phyloP scores from a whole-genome alignment of 805 yeast species.

The Starmerella floricola region DNA sequence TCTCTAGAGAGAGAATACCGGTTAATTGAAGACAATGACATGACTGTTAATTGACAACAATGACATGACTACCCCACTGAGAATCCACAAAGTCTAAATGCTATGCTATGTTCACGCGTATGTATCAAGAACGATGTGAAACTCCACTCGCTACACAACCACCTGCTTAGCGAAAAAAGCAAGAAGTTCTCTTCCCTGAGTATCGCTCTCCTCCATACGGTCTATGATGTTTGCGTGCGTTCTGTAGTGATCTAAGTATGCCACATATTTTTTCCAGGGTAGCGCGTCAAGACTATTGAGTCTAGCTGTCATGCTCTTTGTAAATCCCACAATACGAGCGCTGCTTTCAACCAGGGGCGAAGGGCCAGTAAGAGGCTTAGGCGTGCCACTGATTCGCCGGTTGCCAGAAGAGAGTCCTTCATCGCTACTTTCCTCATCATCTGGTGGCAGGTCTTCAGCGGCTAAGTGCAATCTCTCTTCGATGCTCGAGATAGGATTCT shows the following conservation, averaged over 20 bases:
- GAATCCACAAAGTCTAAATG: no score
- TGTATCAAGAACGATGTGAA: no score
- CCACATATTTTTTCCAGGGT: slow-evolving; percentile 67
- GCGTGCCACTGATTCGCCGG: background rate
- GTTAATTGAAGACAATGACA: no score
- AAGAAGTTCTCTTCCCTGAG: slow-evolving; percentile 24
- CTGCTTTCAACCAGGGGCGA: slow-evolving; percentile 1
- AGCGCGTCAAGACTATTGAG: slow-evolving; percentile 45
- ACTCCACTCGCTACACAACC: no score
- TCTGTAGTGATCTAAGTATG: slow-evolving; percentile 55
- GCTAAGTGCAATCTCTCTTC: slow-evolving; percentile 1
- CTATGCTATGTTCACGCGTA: no score
- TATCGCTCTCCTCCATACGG: slow-evolving; percentile 30
- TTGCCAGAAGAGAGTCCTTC: background rate
- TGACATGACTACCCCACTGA: no score
- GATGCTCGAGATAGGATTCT: background rate
- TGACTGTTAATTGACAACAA: background rate
- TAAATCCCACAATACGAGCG: slow-evolving; percentile 1
- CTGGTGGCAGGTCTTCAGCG: background rate
- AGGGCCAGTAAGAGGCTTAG: no score
- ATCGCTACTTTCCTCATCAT: background rate
- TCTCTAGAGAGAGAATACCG: no score
- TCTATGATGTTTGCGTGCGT: slow-evolving; percentile 82
- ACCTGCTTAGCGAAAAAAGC: slow-evolving; percentile 18
- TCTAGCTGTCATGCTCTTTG: slow-evolving; percentile 26